Evolutionary conservation across 2,329 filamentous ascomycete genomes (phyloP).

Genomic region (Colletotrichum kahawae): DNA sequence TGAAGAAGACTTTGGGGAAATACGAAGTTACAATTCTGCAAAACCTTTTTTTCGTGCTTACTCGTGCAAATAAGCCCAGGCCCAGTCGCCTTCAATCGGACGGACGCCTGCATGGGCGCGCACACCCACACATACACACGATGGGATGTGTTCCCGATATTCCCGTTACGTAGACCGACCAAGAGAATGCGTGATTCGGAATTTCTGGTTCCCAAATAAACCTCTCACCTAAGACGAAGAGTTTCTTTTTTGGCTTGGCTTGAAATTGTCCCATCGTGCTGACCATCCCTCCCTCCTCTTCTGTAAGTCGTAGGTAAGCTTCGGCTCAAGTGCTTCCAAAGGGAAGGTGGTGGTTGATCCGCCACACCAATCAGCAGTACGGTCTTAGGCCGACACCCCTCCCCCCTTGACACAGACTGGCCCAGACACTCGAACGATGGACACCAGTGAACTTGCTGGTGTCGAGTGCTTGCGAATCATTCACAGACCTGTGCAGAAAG

Average conservation of each 20-base stretch:
- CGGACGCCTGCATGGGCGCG: not conserved
- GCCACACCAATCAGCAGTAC: not conserved
- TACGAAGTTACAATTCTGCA: not conserved
- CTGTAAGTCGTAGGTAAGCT: not conserved
- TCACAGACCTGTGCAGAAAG: not conserved
- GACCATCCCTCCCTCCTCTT: not conserved
- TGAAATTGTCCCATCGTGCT: not conserved
- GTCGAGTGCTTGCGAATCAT: not conserved
- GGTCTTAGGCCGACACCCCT: not conserved
- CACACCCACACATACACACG: not conserved
- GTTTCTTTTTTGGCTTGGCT: not conserved
- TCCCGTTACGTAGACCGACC: not conserved
- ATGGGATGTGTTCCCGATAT: not conserved
- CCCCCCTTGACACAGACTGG: not conserved
- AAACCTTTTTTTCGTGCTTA: not conserved
- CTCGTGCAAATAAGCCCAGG: not conserved
- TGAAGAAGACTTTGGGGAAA: not conserved
- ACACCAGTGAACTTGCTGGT: not conserved
- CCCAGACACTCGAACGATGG: not conserved
- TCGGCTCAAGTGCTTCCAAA: conserved; percentile 6
- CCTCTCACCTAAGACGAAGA: not conserved
- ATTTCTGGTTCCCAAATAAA: not conserved
- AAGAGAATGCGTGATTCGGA: not conserved
- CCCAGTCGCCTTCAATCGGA: not conserved
- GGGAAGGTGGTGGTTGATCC: conserved; percentile 9